Conservation (phyloP, 1,139 yeast species). For the Kodamaea ohmeri region DNA sequence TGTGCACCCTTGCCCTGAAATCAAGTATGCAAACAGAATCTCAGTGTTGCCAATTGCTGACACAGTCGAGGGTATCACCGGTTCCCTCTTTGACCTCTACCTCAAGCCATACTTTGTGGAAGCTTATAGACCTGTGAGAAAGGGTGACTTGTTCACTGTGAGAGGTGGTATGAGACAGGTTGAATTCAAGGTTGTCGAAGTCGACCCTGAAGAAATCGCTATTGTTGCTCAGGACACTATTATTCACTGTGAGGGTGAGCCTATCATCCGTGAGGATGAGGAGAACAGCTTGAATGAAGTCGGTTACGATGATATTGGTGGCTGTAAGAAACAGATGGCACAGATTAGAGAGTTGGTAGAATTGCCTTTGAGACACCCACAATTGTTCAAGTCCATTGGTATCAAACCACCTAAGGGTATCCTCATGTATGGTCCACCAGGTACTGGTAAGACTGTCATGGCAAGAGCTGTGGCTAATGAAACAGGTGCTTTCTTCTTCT, state of each 20-base stretch:
- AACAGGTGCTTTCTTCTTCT: constrained; percentile 97
- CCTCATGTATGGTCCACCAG: constrained; percentile 97
- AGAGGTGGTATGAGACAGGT: constrained; percentile 99
- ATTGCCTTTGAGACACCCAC: constrained; percentile 95
- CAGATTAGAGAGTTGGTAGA: constrained; percentile 97
- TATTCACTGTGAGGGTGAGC: constrained; percentile 98
- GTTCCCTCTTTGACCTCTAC: constrained; percentile 94
- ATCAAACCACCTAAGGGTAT: constrained; percentile 97
- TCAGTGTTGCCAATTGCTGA: constrained; percentile 97
- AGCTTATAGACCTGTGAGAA: constrained; percentile 97
- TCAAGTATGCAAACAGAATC: constrained; percentile 90
- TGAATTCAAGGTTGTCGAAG: constrained; percentile 96
- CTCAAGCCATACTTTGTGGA: constrained; percentile 97
- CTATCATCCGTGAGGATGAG: constrained; percentile 98
- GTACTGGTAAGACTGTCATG: constrained; percentile 98
- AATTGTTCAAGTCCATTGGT: constrained; percentile 93
- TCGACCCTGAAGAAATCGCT: constrained; percentile 96
- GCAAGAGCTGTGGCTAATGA: constrained; percentile 99
- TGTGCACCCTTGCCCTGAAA: constrained; percentile 95
- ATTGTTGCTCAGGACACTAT: constrained; percentile 98
- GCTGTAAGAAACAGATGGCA: constrained; percentile 98
- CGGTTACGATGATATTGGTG: constrained; percentile 99
- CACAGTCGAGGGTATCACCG: constrained; percentile 96
- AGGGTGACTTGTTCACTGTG: constrained; percentile 93
- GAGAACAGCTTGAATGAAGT: constrained; percentile 94